phyloP scores from a whole-genome alignment of 1,284 basidiomycete species.

The Blastosporella zonata region DNA sequence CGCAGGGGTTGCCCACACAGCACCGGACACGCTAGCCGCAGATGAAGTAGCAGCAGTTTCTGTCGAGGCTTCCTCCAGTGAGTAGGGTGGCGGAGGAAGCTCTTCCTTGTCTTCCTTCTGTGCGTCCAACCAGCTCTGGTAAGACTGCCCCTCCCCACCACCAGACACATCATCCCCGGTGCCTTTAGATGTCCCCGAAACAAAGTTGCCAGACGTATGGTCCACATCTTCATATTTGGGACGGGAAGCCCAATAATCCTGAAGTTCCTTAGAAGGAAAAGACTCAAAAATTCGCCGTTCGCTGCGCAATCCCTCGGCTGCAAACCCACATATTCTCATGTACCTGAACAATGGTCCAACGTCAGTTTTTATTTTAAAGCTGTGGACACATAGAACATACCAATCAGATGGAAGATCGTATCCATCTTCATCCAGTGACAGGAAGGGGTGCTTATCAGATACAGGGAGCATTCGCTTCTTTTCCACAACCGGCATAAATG shows the following conservation, averaged over 20 bases:
- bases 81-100: slow-evolving; percentile 68
- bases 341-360: slow-evolving; percentile 49
- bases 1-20: not conserved
- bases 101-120: slow-evolving; percentile 50
- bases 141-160: slow-evolving; percentile 34
- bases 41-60: slow-evolving; percentile 4
- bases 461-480: slow-evolving; percentile 55
- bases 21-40: not conserved
- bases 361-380: not conserved
- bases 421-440: slow-evolving; percentile 71
- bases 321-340: slow-evolving; percentile 74
- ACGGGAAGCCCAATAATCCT: slow-evolving; percentile 68
- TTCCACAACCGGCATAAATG: slow-evolving; percentile 65
- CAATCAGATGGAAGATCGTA: slow-evolving; percentile 72
- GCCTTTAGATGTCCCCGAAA: slow-evolving; percentile 30
- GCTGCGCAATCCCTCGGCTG: slow-evolving; percentile 61
- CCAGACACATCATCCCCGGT: slow-evolving; percentile 23
- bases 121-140: slow-evolving; percentile 46
- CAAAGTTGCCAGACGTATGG: slow-evolving; percentile 24
- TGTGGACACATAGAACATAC: slow-evolving; percentile 33
- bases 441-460: slow-evolving; percentile 52
- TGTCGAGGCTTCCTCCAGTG: slow-evolving; percentile 42
- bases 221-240: slow-evolving; percentile 54
- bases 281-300: slow-evolving; percentile 59
- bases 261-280: slow-evolving; percentile 67